A percentile compares a stretch with the other conserved stretches of the same genome.
Evolutionary conservation across 106 monocot genomes (phyloP).

Genomic region (Platanthera guangdongensis): DNA sequence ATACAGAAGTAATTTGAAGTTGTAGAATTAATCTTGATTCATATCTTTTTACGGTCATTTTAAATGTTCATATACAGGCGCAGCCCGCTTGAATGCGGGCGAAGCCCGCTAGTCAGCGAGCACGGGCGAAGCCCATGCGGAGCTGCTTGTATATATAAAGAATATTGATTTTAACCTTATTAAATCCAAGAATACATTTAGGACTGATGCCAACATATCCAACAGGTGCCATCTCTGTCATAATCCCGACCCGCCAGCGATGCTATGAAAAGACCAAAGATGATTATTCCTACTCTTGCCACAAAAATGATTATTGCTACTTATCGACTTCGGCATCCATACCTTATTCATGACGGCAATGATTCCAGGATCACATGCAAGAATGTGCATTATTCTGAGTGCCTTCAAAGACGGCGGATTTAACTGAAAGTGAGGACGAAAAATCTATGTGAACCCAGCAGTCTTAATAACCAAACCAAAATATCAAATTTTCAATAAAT

Average conservation of each 20-base stretch:
- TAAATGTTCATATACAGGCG: too few relatives aligned
- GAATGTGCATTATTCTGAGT: slow-evolving; percentile 93
- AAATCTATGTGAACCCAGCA: background rate
- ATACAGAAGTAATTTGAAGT: too few relatives aligned
- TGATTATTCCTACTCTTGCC: background rate
- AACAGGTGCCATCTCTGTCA: slow-evolving; percentile 95
- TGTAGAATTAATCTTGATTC: too few relatives aligned
- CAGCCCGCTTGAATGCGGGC: too few relatives aligned
- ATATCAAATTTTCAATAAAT: background rate
- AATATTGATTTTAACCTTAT: slow-evolving; percentile 48
- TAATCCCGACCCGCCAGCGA: slow-evolving; percentile 81
- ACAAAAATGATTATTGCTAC: background rate
- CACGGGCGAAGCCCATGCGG: too few relatives aligned
- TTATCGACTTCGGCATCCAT: background rate
- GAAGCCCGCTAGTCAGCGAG: too few relatives aligned
- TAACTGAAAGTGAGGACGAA: slow-evolving; percentile 32
- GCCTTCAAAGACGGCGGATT: slow-evolving; percentile 88
- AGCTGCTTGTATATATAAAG: too few relatives aligned
- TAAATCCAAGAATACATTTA: slow-evolving; percentile 79
- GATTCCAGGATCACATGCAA: slow-evolving; percentile 94
- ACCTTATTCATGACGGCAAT: slow-evolving; percentile 99
- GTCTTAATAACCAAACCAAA: background rate
- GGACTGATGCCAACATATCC: slow-evolving; percentile 98
- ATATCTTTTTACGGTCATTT: too few relatives aligned
- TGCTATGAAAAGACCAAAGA: slow-evolving; percentile 35